A percentile compares a stretch with the other conserved stretches of the same genome.
These are phyloP conservation scores for Paraphaeosphaeria minitans DNA, from an alignment of 2,329 filamentous ascomycete genomes.

Conservation along the genomic window DNA sequence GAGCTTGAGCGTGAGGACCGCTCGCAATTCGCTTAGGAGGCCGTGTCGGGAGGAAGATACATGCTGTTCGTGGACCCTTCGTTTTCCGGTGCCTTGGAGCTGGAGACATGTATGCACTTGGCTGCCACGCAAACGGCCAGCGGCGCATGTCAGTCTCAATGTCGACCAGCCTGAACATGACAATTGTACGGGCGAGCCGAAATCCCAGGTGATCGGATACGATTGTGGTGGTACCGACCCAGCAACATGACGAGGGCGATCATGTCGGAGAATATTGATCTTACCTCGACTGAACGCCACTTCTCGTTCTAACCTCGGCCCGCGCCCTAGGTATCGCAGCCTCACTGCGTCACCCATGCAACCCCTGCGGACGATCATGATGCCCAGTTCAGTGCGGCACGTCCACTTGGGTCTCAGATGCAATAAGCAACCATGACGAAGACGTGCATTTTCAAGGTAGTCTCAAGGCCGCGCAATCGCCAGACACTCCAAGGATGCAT, in stretches of 20 bases:
- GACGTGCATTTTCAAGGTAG: neutral
- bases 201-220: neutral
- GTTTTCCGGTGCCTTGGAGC: neutral
- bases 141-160: neutral
- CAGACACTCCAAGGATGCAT: neutral
- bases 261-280: neutral
- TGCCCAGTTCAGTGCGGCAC: neutral
- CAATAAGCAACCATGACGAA: neutral
- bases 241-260: neutral
- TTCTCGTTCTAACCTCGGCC: neutral
- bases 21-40: neutral
- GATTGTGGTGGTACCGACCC: neutral
- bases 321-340: neutral
- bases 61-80: neutral
- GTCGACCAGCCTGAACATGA: neutral
- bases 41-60: conserved; percentile 1
- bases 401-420: neutral
- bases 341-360: neutral
- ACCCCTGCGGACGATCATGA: neutral
- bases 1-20: conserved; percentile 1
- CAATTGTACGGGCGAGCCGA: neutral
- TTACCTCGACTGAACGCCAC: neutral
- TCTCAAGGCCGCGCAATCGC: neutral
- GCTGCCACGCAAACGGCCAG: conserved; percentile 3
- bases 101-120: too few relatives aligned